Evolutionary conservation across 805 yeast species (phyloP), one percentile per base, ranked within the genome.

Genomic region (Schizosaccharomyces lindneri): DNA sequence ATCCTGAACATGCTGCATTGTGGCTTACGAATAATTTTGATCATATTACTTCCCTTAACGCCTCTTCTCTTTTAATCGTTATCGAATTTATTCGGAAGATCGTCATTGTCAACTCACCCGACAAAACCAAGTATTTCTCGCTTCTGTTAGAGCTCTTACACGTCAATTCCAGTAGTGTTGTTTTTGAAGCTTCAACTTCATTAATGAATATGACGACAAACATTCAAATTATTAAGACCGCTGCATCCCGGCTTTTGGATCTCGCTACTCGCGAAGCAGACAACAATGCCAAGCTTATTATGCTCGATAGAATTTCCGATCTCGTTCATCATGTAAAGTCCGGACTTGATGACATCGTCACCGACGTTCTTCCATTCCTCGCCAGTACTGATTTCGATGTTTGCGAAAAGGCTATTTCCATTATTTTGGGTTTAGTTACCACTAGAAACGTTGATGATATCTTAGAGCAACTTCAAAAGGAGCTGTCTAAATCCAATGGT

Each of bases 361-460:
- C 93, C 73, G 97, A 93, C 67, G 81, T 94, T 61, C 77, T 93
- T 70, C 81, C 94, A 67, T 85, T 89, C 46, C 77, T 93, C 66
- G 78, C 86, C n/a, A 78, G 94, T 2, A 95, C 88, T 65, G 97
- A 93, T 68, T 70, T 89, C 64, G 97, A 85, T 67, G 97, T 93
- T 62, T 87, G 95, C 70, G 79, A 81, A 66, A 86, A 85, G 72
- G 95, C 95, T 4, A 77, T 94, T 64, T 84, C 82, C 62, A 85
- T 90, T 61, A 80, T 95, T n/a, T 75, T 93, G 69, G 78, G 81
- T 64, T 78, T 93, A 69, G 82, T 88, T 59, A 78, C 94, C 51
- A 80, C 84, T 67, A 85, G 95, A 75, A 90, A 90, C 67, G 95
- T 88, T 61, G 96, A 88, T 69, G 95, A 87, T 68, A 95, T 90